Evolutionary conservation across 2,329 filamentous ascomycete genomes (phyloP).

Genomic region (Scedosporium minutisporum): DNA sequence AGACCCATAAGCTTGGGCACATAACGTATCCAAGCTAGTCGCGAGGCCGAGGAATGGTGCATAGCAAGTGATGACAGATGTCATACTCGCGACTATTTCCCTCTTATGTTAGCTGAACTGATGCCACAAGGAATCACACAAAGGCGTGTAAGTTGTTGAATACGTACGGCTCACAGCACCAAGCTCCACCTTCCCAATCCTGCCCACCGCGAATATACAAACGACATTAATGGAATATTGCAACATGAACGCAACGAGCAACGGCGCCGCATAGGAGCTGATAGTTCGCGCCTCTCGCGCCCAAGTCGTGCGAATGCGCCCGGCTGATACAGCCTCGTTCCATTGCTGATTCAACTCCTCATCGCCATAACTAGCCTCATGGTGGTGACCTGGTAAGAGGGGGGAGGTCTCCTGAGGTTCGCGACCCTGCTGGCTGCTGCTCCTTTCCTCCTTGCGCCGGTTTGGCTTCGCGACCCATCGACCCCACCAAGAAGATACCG

Average conservation of each 20-base stretch:
- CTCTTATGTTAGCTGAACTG: neutral
- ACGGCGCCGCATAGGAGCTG: slow-evolving; percentile 56
- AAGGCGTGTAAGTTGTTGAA: neutral
- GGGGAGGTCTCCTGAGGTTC: slow-evolving; percentile 26
- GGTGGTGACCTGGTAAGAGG: slow-evolving; percentile 18
- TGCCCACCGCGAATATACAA: slow-evolving; percentile 69
- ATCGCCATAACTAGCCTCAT: slow-evolving; percentile 28
- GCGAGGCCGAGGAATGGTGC: slow-evolving; percentile 76
- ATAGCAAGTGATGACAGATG: slow-evolving; percentile 67
- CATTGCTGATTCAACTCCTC: slow-evolving; percentile 63
- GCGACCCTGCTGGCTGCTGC: slow-evolving; percentile 9
- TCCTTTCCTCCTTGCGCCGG: slow-evolving; percentile 34
- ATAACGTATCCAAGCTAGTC: slow-evolving; percentile 85
- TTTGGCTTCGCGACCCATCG: slow-evolving; percentile 37
- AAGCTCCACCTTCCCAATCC: slow-evolving; percentile 55
- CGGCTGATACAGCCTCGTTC: slow-evolving; percentile 74
- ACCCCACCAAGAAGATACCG: slow-evolving; percentile 23
- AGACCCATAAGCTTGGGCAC: slow-evolving; percentile 87
- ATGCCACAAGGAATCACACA: neutral
- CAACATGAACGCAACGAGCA: slow-evolving; percentile 65
- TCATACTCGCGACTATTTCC: slow-evolving; percentile 53
- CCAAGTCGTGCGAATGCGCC: slow-evolving; percentile 83
- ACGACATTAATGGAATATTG: slow-evolving; percentile 81
- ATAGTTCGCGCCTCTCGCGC: slow-evolving; percentile 80
- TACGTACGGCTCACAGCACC: slow-evolving; percentile 32